Evolutionary conservation across 2,329 filamentous ascomycete species (phyloP), one percentile per base, ranked within the genome.

Genomic region (Furcasterigmium sp.): DNA sequence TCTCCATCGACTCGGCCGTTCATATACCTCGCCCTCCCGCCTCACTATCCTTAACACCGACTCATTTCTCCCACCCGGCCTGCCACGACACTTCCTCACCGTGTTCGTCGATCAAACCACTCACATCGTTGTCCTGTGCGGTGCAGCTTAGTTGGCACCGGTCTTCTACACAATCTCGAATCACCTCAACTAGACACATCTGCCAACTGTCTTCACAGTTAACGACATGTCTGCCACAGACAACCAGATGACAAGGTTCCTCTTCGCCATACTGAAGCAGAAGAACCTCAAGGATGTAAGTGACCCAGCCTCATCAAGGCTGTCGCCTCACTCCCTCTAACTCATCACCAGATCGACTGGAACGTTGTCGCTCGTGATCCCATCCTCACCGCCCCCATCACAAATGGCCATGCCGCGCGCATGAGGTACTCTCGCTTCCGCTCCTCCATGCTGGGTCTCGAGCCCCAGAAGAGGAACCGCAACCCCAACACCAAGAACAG

Each of bases 261-360:
- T 81, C 46, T 78, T 78, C 52, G 77, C 76, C 29, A 80, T 81
- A 46, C 54, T 81, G 46, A 70, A 72, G 58, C 77, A 81, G 61
- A 80, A 78, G 61, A 74, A 69, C 45, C 69, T 80, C 41, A 80
- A 78, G 54, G 75, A 80, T 62, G 77, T 81, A 60, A 69, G 77
- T 67, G 30, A 14, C 21, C 47, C 18, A 42, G 10, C 25, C 40
- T 19, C 15, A 30, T n/a, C 15, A 39, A 15, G 3, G 3, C 7
- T 14, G 19, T 28, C 32, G 15, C 37, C 9, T 11, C 13, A 45
- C 32, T 15, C 10, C n/a, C 7, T 32, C 53, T 60, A 39, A 57
- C 38, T 5, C 25, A n/a, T n/a, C 45, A 45, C 18, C 29, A 81
- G 77, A 78, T 81, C 53, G 73, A 81, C 56, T 81, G 77, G 77